phyloP scores from a whole-genome alignment of 192 early-diverging fungal genomes.

The Diversispora epigaea region DNA sequence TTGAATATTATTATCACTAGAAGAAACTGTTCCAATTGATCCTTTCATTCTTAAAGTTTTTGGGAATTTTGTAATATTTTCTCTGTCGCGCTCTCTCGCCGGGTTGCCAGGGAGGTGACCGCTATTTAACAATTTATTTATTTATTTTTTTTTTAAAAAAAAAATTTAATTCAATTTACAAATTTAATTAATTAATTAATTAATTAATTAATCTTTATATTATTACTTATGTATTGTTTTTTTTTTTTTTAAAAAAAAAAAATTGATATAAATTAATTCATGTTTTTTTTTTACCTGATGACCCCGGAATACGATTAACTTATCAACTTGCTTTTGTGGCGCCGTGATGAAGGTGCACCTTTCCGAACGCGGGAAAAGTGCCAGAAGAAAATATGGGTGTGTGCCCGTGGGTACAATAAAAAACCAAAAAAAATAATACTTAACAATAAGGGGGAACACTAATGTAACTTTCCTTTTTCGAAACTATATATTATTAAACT shows the following conservation, averaged over 20 bases:
- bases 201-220: not conserved
- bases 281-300: constrained; percentile 22
- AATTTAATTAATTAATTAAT: not conserved
- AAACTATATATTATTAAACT: no score
- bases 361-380: constrained; percentile 35
- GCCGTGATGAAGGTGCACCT: constrained; percentile 33
- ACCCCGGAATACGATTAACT: constrained; percentile 32
- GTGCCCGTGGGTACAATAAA: not conserved
- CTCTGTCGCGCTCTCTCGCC: not conserved
- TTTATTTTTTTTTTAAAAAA: not conserved
- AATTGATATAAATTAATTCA: not conserved
- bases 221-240: not conserved
- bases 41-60: not conserved
- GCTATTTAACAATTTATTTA: not conserved
- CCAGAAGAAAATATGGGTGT: constrained; percentile 4
- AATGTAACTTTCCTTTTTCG: no score
- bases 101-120: constrained; percentile 35
- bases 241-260: no score
- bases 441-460: no score
- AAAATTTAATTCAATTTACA: not conserved
- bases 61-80: not conserved
- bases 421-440: no score
- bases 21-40: not conserved
- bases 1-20: not conserved
- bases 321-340: constrained; percentile 32